phyloP scores from a whole-genome alignment of 2,329 filamentous ascomycete genomes.

The Oidium heveae region DNA sequence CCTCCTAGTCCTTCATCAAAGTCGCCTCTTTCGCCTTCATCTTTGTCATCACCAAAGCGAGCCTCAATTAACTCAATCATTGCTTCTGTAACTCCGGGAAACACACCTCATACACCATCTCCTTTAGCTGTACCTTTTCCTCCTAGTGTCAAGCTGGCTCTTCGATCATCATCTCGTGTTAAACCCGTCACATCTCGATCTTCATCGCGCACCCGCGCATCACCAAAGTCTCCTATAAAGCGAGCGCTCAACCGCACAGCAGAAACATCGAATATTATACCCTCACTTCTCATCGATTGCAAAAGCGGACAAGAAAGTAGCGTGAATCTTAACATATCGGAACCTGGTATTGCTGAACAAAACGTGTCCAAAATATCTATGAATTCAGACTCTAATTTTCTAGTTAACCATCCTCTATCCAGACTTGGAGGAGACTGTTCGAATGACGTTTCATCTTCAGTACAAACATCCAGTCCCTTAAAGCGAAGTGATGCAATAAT shows the following conservation, averaged over 20 bases:
- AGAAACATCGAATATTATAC: constrained; percentile 44
- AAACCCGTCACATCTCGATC: constrained; percentile 29
- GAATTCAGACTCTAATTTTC: constrained; percentile 25
- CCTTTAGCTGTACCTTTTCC: constrained; percentile 38
- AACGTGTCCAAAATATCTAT: constrained; percentile 17
- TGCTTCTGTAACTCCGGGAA: constrained; percentile 6
- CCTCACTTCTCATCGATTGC: constrained; percentile 9
- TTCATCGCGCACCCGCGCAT: constrained; percentile 37
- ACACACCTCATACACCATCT: constrained; percentile 19
- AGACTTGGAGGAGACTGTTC: constrained; percentile 23
- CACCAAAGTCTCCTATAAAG: constrained; percentile 59
- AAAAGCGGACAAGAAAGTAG: constrained; percentile 19
- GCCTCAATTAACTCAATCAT: constrained; percentile 25
- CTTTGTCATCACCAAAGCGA: constrained; percentile 21
- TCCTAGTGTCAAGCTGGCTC: constrained; percentile 38
- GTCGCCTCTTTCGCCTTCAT: constrained; percentile 32
- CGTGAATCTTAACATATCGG: constrained; percentile 16
- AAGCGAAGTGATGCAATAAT: constrained; percentile 82
- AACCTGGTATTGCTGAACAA: constrained; percentile 17
- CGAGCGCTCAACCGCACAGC: constrained; percentile 41
- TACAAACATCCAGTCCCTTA: constrained; percentile 51
- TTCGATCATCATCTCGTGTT: constrained; percentile 35
- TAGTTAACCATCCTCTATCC: constrained; percentile 24
- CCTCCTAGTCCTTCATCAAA: constrained; percentile 21
- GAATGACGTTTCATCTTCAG: constrained; percentile 18